Evolutionary conservation across 345 rosid genomes (phyloP), one percentile per base, ranked within the genome.

Genomic region (Rhizophora apiculata): DNA sequence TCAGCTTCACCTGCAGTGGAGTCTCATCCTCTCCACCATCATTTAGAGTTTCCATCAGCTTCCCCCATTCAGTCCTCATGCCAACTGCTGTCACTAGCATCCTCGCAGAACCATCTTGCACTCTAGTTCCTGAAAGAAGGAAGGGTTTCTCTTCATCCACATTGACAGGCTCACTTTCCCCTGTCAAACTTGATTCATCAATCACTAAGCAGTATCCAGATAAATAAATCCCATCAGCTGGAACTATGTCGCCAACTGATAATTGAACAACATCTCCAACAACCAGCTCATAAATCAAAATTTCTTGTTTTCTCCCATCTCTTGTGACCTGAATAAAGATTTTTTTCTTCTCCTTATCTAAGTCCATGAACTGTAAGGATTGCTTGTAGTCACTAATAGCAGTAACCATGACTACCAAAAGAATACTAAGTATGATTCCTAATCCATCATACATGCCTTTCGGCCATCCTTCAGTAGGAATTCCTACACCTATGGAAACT

Each of bases 41-140:
- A 74, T 76, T 79, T 24, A 91, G 60, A 78, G 98, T 93, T 69
- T 89, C 98, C 98, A 91, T 88, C 83, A 93, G 80, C 85, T 89
- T 89, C 56, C 98, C 98, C 98, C 98, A 93, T 72, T 93, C 97
- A 53, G 98, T 93, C 76, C 82, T 85, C 98, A 91, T 93, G 65
- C 98, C 97, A 79, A 93, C 98, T 22, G 90, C 68, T 26, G 96
- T 86, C 68, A 93, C 98, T 76, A 93, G 74, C 98, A 93, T 75
- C 58, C 65, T 75, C 52, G 71, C 70, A 20, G 79, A 70, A 30
- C 79, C 74, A 75, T 70, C 79, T 83, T 86, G 93, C 60, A 91
- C 96, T 79, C 85, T 89, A 67, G 98, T 89, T 78, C 98, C 97
- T 0, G 97, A 73, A 69, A 88, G 94, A 74, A 91, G 86, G 75